These are phyloP conservation scores for Gracilaria vermiculophylla DNA, from an alignment of 23 red algal species.

Conservation along the genomic window DNA sequence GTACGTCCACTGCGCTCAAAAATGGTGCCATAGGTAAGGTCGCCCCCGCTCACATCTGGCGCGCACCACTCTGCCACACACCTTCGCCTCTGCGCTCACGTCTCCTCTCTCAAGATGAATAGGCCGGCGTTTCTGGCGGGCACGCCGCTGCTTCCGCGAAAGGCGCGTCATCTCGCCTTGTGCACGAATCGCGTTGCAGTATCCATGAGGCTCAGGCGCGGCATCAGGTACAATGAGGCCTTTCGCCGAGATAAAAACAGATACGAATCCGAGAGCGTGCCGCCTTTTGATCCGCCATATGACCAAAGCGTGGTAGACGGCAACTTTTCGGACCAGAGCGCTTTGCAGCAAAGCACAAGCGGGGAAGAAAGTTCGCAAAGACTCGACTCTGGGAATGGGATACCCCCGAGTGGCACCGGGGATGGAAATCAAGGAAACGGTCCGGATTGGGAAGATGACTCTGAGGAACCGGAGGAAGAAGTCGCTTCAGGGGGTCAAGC, in stretches of 20 bases:
- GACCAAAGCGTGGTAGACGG: neutral
- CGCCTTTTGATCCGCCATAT: neutral
- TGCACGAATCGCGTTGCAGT: neutral
- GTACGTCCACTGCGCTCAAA: neutral
- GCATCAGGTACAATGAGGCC: neutral
- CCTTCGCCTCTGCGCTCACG: neutral
- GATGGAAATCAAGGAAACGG: neutral
- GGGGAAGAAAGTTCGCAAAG: neutral
- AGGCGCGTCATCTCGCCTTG: neutral
- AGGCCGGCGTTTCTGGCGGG: neutral
- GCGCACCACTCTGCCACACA: too few species aligned
- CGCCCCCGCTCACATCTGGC: too few species aligned
- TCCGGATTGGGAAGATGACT: neutral
- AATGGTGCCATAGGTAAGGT: too few species aligned
- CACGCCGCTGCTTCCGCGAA: neutral
- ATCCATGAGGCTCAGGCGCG: neutral
- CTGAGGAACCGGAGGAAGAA: neutral
- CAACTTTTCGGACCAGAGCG: neutral
- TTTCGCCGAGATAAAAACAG: conserved; percentile 3
- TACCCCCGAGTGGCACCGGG: neutral
- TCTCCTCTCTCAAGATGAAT: neutral
- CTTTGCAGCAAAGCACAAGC: neutral
- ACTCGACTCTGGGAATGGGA: conserved; percentile 12
- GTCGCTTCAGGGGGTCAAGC: neutral
- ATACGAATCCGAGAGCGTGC: neutral